phyloP scores from a whole-genome alignment of 2,329 filamentous ascomycete genomes.

The Talaromyces sp. region DNA sequence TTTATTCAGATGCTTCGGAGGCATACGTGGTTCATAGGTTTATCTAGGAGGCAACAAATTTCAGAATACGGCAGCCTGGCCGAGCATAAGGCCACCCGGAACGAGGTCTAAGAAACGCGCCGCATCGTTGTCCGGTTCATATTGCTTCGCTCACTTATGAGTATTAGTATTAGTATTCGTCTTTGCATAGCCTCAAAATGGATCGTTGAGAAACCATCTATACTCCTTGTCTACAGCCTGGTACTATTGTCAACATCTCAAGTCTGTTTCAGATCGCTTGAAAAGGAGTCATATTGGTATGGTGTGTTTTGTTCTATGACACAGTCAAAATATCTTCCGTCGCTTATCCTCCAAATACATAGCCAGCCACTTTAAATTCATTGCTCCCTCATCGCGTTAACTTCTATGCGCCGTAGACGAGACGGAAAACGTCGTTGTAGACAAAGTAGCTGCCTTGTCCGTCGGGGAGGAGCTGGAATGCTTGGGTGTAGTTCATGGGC shows the following conservation, averaged over 20 bases:
- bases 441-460: slow-evolving; percentile 71
- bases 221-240: neutral
- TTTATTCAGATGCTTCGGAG: no score
- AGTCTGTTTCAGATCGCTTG: neutral
- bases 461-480: slow-evolving; percentile 78
- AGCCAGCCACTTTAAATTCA: neutral
- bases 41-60: neutral
- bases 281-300: slow-evolving; percentile 1
- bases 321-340: slow-evolving; percentile 5
- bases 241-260: neutral
- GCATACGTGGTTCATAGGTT: no score
- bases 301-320: neutral
- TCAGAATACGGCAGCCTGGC: slow-evolving; percentile 1
- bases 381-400: neutral
- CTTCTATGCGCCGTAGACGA: slow-evolving; percentile 59
- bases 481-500: slow-evolving; percentile 87
- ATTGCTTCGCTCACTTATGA: neutral
- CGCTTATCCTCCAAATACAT: neutral
- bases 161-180: neutral
- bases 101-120: neutral
- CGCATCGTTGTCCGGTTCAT: neutral
- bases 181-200: neutral
- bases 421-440: slow-evolving; percentile 92
- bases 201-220: neutral
- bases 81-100: neutral